A percentile compares a stretch with the other conserved stretches of the same genome.
Evolutionary conservation across 768 basidiomycete genomes (phyloP).

Genomic region (Boletales sp.): DNA sequence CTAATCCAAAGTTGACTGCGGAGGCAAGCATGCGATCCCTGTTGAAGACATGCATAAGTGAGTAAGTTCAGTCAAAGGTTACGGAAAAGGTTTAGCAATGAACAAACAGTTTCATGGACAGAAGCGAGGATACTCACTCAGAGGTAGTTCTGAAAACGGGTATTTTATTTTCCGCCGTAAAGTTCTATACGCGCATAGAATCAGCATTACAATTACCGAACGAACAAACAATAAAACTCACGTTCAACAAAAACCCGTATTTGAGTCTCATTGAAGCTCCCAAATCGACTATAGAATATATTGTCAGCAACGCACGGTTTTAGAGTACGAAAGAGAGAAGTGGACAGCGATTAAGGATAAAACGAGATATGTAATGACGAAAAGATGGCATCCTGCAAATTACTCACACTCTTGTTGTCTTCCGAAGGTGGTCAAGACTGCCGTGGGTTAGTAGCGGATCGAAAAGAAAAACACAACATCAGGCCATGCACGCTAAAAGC

Average conservation of each 20-base stretch:
- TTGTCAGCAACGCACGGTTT: conserved; percentile 1
- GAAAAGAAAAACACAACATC: neutral
- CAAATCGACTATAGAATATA: conserved; percentile 45
- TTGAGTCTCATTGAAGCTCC: conserved; percentile 70
- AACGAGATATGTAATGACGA: neutral
- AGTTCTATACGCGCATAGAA: conserved; percentile 41
- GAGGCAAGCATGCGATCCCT: conserved; percentile 74
- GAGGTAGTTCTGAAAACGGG: conserved; percentile 81
- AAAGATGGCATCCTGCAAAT: neutral
- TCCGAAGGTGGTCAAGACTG: conserved; percentile 88
- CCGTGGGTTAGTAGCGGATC: too few species aligned
- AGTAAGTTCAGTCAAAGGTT: too few species aligned
- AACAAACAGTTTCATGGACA: neutral
- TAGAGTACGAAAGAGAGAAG: too few species aligned
- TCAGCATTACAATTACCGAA: conserved; percentile 17
- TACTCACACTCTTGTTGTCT: conserved; percentile 76
- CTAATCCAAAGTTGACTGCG: conserved; percentile 64
- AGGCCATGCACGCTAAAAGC: neutral
- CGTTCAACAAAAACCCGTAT: conserved; percentile 75
- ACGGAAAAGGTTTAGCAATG: too few species aligned
- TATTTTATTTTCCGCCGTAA: conserved; percentile 53
- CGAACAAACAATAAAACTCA: conserved; percentile 12
- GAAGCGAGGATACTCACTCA: conserved; percentile 40
- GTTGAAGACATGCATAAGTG: neutral
- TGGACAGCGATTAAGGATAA: too few species aligned